Evolutionary conservation across 2,329 filamentous ascomycete species (phyloP).

Genomic region (Cladosporium sp.): DNA sequence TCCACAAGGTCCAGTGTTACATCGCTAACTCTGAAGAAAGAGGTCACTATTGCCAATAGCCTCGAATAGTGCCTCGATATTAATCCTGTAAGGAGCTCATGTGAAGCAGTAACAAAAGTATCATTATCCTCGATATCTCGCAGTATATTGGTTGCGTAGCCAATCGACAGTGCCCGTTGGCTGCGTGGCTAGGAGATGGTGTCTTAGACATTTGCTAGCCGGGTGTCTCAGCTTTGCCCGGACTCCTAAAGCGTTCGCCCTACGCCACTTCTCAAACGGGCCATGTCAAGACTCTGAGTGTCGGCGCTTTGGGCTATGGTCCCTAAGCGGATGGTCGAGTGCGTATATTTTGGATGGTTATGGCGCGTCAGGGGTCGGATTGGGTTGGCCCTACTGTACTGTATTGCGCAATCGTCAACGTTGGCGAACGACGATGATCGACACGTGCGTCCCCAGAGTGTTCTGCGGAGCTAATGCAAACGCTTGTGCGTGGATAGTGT

Average conservation of each 20-base stretch:
- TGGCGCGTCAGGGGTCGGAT: too few species aligned
- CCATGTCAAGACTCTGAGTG: not conserved
- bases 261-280: not conserved
- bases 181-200: not conserved
- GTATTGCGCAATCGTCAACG: too few species aligned
- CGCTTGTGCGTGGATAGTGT: too few species aligned
- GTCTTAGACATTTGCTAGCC: not conserved
- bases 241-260: not conserved
- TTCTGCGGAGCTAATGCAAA: too few species aligned
- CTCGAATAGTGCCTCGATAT: not conserved
- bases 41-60: not conserved
- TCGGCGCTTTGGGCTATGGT: too few species aligned
- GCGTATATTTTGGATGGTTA: too few species aligned
- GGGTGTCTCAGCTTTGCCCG: not conserved
- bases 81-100: not conserved
- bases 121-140: not conserved
- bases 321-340: too few species aligned
- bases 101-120: not conserved
- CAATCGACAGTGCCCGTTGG: not conserved
- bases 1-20: not conserved
- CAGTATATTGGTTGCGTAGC: not conserved
- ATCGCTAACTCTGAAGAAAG: not conserved
- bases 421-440: too few species aligned
- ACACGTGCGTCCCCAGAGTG: too few species aligned
- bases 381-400: too few species aligned